Evolutionary conservation across 345 rosid genomes (phyloP), one percentile per base, ranked within the genome.

Genomic region (Aethionema arabicum): DNA sequence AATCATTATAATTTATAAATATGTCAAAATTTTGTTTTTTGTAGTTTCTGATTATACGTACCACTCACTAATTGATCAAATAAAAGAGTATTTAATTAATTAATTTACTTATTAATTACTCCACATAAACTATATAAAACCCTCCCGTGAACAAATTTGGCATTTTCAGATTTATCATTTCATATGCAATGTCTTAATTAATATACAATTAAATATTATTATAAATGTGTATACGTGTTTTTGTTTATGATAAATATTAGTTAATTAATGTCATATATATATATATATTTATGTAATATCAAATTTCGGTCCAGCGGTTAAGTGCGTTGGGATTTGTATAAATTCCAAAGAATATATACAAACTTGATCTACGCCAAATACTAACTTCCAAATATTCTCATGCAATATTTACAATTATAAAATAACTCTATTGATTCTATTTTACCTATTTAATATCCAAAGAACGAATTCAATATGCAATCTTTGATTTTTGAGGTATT

Each of bases 91-190:
- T 61, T 47, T 7, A 58, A 32, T 33, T 31, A 45, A 9, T 43
- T 38, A 37, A 29, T 38, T 63, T 49, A 32, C 52, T n/a, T 42
- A n/a, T 52, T 52, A n/a, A 7, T 31, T 41, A 63, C 67, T 63
- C 51, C 51, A 63, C 2, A 14, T 10, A 32, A 14, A 32, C 32
- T 13, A 53, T 52, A 16, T 32, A 42, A 58, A 52, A 30, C 56
- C 7, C 69, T 36, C 70, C 63, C 63, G 63, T 66, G 70, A 57
- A 30, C 63, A 66, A 15, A 36, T 66, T 66, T 66, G 70, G 63
- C 56, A 38, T 39, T 66, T 56, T 48, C 27, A 31, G 42, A 47
- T 35, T 56, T 30, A 46, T 37, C 4, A 46, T 38, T 56, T 32
- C n/a, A n/a, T 30, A 10, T 10, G 33, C 29, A 63, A 66, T 56